phyloP scores from a whole-genome alignment of 2,329 filamentous ascomycete genomes.

The Parastagonospora avenae region DNA sequence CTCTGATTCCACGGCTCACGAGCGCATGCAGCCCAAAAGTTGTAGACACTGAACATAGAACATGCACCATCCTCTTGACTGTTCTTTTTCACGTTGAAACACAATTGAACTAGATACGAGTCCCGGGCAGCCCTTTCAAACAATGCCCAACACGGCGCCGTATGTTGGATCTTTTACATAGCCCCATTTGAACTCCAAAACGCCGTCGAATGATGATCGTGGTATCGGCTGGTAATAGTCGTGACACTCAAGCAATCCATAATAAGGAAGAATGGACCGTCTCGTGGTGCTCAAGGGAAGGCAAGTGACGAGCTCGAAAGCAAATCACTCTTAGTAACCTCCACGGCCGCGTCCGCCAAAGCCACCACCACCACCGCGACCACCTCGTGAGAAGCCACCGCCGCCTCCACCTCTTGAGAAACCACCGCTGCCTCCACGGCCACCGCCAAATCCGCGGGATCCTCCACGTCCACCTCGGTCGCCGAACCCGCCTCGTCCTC shows the following conservation, averaged over 20 bases:
- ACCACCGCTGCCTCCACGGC: constrained; percentile 30
- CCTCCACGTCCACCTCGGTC: constrained; percentile 53
- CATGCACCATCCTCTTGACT: background rate
- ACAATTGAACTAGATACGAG: background rate
- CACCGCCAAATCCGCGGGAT: constrained; percentile 53
- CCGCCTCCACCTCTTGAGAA: constrained; percentile 26
- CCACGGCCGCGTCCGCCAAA: constrained; percentile 38
- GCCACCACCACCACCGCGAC: constrained; percentile 26
- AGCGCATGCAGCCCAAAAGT: no score
- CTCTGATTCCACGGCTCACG: no score
- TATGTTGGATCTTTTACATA: constrained; percentile 31
- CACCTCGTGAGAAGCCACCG: constrained; percentile 40
- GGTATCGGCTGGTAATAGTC: constrained; percentile 38
- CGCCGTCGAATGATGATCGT: constrained; percentile 41
- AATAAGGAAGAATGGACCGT: constrained; percentile 20
- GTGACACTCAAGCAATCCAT: constrained; percentile 22
- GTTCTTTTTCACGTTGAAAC: background rate
- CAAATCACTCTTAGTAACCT: constrained; percentile 31
- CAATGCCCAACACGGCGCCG: constrained; percentile 25
- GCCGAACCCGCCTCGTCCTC: constrained; percentile 51
- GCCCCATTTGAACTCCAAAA: constrained; percentile 36
- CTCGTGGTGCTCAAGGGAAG: constrained; percentile 5
- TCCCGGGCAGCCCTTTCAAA: background rate
- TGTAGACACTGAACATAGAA: no score
- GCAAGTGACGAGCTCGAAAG: constrained; percentile 9